phyloP scores from a whole-genome alignment of 2,329 filamentous ascomycete genomes.

The Xylaria sp. region DNA sequence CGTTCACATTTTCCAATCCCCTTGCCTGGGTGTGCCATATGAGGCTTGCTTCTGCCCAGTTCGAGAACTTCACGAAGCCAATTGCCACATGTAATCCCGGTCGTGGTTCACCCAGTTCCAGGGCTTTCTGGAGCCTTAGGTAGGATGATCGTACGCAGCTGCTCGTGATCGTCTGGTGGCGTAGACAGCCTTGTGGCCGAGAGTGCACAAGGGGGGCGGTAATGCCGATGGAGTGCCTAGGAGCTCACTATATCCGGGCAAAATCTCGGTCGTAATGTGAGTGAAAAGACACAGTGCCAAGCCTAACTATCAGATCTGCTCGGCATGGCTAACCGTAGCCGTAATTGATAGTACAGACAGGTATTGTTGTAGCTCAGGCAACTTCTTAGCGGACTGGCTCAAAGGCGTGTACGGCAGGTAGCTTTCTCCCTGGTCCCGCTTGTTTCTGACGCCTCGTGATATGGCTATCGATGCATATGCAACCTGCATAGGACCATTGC shows the following conservation, averaged over 20 bases:
- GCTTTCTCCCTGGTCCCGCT: neutral
- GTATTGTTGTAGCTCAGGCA: slow-evolving; percentile 21
- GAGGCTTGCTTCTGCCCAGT: neutral
- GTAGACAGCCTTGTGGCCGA: slow-evolving; percentile 16
- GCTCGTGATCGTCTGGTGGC: slow-evolving; percentile 6
- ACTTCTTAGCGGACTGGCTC: neutral
- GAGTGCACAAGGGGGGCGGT: slow-evolving; percentile 6
- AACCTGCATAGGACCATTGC: slow-evolving; percentile 8
- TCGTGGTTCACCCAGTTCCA: neutral
- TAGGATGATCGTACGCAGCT: neutral
- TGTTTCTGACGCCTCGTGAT: slow-evolving; percentile 5
- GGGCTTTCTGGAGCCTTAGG: neutral
- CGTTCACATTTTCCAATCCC: neutral
- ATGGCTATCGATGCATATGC: slow-evolving; percentile 2
- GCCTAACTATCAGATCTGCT: slow-evolving; percentile 13
- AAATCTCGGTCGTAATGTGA: slow-evolving; percentile 29
- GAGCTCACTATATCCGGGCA: slow-evolving; percentile 26
- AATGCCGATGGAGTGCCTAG: slow-evolving; percentile 11
- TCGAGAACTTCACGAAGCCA: neutral
- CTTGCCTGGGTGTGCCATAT: neutral
- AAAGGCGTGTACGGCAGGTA: neutral
- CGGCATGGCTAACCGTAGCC: slow-evolving; percentile 15
- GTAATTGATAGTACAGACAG: slow-evolving; percentile 15
- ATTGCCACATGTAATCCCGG: neutral
- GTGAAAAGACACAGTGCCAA: slow-evolving; percentile 21